These are phyloP conservation scores for Paraphaeosphaeria sporulosa DNA, from an alignment of 2,329 filamentous ascomycete genomes.

Conservation along the genomic window DNA sequence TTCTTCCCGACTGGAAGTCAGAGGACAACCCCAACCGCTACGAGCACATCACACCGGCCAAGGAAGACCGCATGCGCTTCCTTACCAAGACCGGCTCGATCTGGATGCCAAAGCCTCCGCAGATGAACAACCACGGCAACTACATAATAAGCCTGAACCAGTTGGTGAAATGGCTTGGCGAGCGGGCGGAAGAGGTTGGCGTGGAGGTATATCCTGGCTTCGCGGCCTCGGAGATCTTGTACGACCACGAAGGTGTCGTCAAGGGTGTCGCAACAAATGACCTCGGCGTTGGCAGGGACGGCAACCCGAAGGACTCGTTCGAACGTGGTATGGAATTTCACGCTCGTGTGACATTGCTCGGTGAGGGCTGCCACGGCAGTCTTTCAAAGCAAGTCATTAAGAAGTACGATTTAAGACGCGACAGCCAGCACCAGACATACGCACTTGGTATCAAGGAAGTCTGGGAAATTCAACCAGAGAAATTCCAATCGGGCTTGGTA, in stretches of 20 bases:
- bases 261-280: conserved; percentile 97
- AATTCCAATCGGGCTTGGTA: conserved; percentile 86
- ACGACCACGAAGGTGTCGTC: conserved; percentile 84
- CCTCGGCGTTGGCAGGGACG: conserved; percentile 80
- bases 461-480: conserved; percentile 93
- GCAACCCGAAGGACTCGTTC: conserved; percentile 87
- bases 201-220: conserved; percentile 98
- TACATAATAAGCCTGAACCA: conserved; percentile 97
- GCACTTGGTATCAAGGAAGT: conserved; percentile 95
- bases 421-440: conserved; percentile 95
- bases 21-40: conserved; percentile 90
- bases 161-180: conserved; percentile 93
- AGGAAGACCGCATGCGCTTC: conserved; percentile 88
- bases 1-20: conserved; percentile 91
- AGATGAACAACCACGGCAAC: conserved; percentile 98
- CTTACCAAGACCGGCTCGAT: conserved; percentile 81
- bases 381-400: conserved; percentile 93
- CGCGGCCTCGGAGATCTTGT: conserved; percentile 90
- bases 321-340: conserved; percentile 99
- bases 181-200: conserved; percentile 93
- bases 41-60: conserved; percentile 84
- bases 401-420: conserved; percentile 87
- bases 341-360: conserved; percentile 88
- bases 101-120: conserved; percentile 86
- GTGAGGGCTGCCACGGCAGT: conserved; percentile 94